Conservation (phyloP, 257 asterid species). For the Perilla frutescens region DNA sequence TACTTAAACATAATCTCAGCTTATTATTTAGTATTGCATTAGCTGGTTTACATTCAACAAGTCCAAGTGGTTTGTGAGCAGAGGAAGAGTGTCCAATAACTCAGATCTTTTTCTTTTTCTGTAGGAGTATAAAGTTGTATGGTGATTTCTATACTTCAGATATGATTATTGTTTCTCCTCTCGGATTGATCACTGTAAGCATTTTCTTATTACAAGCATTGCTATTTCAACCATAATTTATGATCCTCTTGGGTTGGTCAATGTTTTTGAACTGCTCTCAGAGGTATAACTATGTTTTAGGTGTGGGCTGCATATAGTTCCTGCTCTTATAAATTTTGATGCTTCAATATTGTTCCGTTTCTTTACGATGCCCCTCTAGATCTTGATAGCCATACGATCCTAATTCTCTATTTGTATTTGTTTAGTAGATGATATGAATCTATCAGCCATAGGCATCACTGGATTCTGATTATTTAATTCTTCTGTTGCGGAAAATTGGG, state of each 20-base stretch:
- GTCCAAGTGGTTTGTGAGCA: conserved; percentile 17
- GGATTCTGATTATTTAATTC: conserved; percentile 11
- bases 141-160: conserved; percentile 94
- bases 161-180: conserved; percentile 90
- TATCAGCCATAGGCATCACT: conserved; percentile 16
- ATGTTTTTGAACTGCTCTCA: conserved; percentile 13
- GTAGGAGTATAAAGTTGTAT: conserved; percentile 73
- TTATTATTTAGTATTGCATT: neutral
- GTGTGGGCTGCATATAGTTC: neutral
- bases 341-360: conserved; percentile 27
- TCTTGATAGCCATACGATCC: conserved; percentile 15
- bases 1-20: neutral
- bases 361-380: conserved; percentile 13
- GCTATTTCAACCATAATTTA: conserved; percentile 2
- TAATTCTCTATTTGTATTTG: conserved; percentile 4
- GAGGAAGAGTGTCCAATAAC: conserved; percentile 7
- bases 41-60: conserved; percentile 8
- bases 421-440: conserved; percentile 8
- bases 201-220: conserved; percentile 28
- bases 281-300: conserved; percentile 21
- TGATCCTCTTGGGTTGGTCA: conserved; percentile 23
- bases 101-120: conserved; percentile 20
- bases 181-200: conserved; percentile 85
- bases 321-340: conserved; percentile 1
- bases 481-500: conserved; percentile 77